Conservation (phyloP, 2,329 filamentous ascomycete species). For the Pseudogymnoascus sp. region DNA sequence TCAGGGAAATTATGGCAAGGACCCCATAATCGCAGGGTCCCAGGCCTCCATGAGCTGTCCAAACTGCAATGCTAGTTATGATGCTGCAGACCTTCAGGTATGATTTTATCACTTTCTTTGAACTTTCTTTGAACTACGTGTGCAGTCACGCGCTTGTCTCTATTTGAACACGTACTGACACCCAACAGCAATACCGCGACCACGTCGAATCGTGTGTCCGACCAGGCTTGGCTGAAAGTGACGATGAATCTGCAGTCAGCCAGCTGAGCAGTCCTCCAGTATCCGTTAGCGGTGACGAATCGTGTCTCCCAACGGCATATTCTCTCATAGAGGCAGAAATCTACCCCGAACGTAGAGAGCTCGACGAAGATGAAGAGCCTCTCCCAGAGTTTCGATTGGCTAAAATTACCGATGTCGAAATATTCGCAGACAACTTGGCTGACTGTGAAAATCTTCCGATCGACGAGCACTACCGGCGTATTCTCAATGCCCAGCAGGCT, state of each 20-base stretch:
- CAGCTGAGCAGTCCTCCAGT: slow-evolving; percentile 19
- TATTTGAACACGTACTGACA: slow-evolving; percentile 13
- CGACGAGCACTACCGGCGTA: slow-evolving; percentile 37
- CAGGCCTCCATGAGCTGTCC: background rate
- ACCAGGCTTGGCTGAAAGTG: slow-evolving; percentile 17
- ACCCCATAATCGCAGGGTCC: background rate
- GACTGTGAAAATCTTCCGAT: slow-evolving; percentile 43
- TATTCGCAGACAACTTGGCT: slow-evolving; percentile 42
- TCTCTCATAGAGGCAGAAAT: background rate
- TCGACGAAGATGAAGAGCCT: slow-evolving; percentile 10
- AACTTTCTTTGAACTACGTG: background rate
- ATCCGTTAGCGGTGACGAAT: background rate
- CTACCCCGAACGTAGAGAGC: slow-evolving; percentile 7
- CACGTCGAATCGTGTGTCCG: slow-evolving; percentile 24
- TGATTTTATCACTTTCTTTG: background rate
- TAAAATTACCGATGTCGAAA: slow-evolving; percentile 44
- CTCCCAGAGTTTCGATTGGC: slow-evolving; percentile 8
- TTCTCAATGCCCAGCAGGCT: slow-evolving; percentile 39
- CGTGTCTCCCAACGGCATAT: background rate
- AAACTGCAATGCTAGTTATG: background rate
- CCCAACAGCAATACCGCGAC: slow-evolving; percentile 22
- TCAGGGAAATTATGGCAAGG: background rate
- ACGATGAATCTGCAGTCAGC: slow-evolving; percentile 18
- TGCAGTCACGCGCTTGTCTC: background rate
- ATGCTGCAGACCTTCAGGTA: slow-evolving; percentile 4